These are phyloP conservation scores for Thuidium tamariscinum DNA, from an alignment of 225 moss, liverwort and hornwort species.

Conservation along the genomic window DNA sequence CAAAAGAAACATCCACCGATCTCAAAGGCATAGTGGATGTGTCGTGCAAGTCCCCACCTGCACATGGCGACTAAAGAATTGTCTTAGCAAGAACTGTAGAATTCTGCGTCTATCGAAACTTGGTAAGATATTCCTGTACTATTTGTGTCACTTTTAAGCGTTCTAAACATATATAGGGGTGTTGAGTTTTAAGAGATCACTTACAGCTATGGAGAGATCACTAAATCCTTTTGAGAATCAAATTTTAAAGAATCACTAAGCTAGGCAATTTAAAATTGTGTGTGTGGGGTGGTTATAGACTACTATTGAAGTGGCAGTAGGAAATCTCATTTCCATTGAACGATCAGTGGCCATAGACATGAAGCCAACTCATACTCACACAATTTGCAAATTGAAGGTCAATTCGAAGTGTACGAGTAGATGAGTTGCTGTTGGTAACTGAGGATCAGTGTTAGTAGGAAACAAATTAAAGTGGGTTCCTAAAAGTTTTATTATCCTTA, in stretches of 20 bases:
- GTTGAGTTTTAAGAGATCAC: neutral
- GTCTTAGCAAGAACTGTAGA: neutral
- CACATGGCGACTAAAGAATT: neutral
- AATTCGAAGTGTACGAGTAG: neutral
- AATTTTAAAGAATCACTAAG: neutral
- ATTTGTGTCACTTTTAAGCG: neutral
- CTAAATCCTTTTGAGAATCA: neutral
- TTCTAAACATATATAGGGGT: neutral
- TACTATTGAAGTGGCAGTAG: neutral
- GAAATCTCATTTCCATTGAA: neutral
- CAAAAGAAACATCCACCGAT: conserved; percentile 31
- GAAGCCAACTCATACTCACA: neutral
- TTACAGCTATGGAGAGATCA: neutral
- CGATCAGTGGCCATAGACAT: neutral
- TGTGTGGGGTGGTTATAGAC: no score
- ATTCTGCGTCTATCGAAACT: neutral
- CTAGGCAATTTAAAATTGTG: neutral
- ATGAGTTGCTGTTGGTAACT: neutral
- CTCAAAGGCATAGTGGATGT: conserved; percentile 42
- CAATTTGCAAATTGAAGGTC: neutral
- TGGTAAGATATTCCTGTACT: neutral
- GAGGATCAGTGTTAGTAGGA: neutral
- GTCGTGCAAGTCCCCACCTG: conserved; percentile 51
- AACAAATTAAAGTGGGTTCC: neutral
- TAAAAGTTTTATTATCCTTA: neutral